Conservation (phyloP, 495 filamentous ascomycete species). For the Xylaria telfairii region DNA sequence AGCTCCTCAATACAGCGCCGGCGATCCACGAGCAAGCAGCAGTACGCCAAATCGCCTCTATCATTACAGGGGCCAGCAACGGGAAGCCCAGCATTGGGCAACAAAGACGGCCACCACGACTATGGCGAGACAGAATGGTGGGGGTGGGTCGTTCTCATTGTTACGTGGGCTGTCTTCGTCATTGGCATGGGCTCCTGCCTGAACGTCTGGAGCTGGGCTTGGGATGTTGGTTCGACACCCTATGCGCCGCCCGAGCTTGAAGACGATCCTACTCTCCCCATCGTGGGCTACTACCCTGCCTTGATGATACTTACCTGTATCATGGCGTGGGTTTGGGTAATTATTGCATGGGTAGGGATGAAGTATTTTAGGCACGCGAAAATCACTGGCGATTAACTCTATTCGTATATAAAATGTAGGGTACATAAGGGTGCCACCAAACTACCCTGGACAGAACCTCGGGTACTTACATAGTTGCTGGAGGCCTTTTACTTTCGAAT, state of each 20-base stretch:
- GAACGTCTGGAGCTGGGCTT: constrained; percentile 99
- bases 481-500: not conserved
- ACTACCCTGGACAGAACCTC: not conserved
- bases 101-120: constrained; percentile 75
- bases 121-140: constrained; percentile 95
- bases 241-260: constrained; percentile 92
- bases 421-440: not conserved
- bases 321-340: constrained; percentile 99
- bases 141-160: constrained; percentile 89
- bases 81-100: constrained; percentile 42
- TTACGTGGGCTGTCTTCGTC: constrained; percentile 94
- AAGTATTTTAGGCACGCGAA: constrained; percentile 99
- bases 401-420: not conserved
- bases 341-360: constrained; percentile 97
- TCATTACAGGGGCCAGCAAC: constrained; percentile 53
- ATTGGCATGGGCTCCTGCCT: constrained; percentile 94
- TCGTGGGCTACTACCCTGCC: constrained; percentile 96
- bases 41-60: constrained; percentile 68
- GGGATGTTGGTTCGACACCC: constrained; percentile 97
- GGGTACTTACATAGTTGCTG: not conserved
- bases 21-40: constrained; percentile 48
- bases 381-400: constrained; percentile 61
- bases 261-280: constrained; percentile 90
- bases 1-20: constrained; percentile 50
- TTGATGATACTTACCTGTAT: constrained; percentile 89